Evolutionary conservation across 2,329 filamentous ascomycete genomes (phyloP), one percentile per base, ranked within the genome.

Genomic region (Periglandula ipomoeae): DNA sequence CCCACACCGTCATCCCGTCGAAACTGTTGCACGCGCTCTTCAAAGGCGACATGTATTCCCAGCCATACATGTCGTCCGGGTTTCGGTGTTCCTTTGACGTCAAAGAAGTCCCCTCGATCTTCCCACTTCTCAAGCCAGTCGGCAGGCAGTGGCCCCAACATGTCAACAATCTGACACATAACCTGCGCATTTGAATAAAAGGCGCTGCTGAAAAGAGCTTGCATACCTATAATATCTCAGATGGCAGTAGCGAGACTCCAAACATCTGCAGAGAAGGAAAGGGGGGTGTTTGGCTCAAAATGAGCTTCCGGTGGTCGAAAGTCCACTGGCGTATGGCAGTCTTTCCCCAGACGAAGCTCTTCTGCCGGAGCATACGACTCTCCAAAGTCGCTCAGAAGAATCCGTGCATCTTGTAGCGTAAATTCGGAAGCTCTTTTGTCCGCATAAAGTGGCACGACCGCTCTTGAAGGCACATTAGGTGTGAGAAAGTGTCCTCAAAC

Each of bases 161-260:
- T 32, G 35, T 55, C 47, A 5, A 49, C 34, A 2, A 50, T 24
- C 20, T 52, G 40, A 39, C 19, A 39, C 9, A 49, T 39, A 32
- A 39, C n/a, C 20, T 38, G 2, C 7, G 4, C n/a, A 3, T 44
- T 19, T 5, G 47, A 39, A 11, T 23, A 30, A 23, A 49, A 49
- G 11, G 22, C 20, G 20, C 41, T 49, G n/a, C 41, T 49, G 22
- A 52, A 49, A 20, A 49, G 46, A 9, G 44, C 23, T 19, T 41
- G 39, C 45, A 44, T 43, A 6, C 39, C 41, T 11, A 71, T 53
- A 11, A 70, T 59, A 26, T 48, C 50, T 58, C 61, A 71, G 30
- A 70, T 65, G 0, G 61, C 49, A 45, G 61, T 69, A 0, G 58
- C 60, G 4, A 70, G 61, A 13, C 59, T 65, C 68, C 66, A 70